phyloP scores from a whole-genome alignment of 148 eudicot species.

The Rhododendron griersonianum region DNA sequence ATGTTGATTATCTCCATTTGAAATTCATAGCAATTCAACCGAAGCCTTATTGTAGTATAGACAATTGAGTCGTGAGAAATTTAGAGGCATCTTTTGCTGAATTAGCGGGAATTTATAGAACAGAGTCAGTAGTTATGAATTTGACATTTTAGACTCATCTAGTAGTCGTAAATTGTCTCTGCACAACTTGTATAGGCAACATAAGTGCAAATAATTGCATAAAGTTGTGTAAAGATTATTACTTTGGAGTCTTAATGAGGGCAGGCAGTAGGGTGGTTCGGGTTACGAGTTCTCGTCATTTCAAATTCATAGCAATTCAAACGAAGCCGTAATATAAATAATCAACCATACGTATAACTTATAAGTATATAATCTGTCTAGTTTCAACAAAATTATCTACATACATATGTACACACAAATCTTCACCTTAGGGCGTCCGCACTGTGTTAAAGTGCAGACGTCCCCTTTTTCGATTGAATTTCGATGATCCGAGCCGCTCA shows the following conservation, averaged over 20 bases:
- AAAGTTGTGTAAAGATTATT: neutral
- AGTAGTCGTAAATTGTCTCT: neutral
- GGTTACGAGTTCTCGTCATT: neutral
- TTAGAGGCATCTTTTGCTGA: neutral
- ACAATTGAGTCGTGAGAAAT: neutral
- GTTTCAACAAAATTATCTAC: too few species aligned
- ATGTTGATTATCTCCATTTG: neutral
- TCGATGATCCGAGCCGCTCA: too few species aligned
- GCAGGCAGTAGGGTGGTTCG: too few species aligned
- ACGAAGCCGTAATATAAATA: neutral
- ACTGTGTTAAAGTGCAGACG: too few species aligned
- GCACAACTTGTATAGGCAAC: neutral
- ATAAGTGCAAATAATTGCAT: neutral
- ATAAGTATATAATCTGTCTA: neutral
- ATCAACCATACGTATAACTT: neutral
- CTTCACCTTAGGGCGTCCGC: too few species aligned
- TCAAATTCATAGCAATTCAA: neutral
- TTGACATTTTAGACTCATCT: neutral
- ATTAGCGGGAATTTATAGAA: neutral
- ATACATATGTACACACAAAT: too few species aligned
- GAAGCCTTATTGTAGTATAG: neutral
- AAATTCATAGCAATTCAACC: neutral
- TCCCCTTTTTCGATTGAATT: too few species aligned
- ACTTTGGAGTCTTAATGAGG: neutral
- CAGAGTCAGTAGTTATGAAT: neutral